Evolutionary conservation across 257 asterid genomes (phyloP).

Genomic region (Fraxinus anomala): DNA sequence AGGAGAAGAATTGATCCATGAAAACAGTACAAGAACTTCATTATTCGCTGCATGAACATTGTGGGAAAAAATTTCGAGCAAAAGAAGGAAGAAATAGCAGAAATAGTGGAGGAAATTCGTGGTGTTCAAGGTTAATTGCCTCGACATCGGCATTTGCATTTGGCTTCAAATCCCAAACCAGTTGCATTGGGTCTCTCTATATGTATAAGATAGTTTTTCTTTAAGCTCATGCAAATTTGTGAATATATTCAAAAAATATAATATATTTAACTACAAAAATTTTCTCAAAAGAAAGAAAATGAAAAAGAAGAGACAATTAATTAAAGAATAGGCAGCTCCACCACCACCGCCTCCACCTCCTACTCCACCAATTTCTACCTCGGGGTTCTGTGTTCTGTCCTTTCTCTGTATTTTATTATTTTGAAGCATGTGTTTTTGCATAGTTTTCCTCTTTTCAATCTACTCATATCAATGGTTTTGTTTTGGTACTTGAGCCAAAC

Average conservation of each 20-base stretch:
- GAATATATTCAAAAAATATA: neutral
- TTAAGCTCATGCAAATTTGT: slow-evolving; percentile 23
- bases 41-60: slow-evolving; percentile 24
- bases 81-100: slow-evolving; percentile 31
- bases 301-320: neutral
- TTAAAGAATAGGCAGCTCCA: slow-evolving; percentile 25
- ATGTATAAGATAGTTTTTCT: slow-evolving; percentile 8
- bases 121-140: slow-evolving; percentile 60
- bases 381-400: slow-evolving; percentile 70
- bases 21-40: slow-evolving; percentile 51
- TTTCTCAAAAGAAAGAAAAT: neutral
- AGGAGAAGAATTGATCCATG: slow-evolving; percentile 59
- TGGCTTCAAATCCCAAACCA: slow-evolving; percentile 59
- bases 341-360: slow-evolving; percentile 22
- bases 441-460: slow-evolving; percentile 65
- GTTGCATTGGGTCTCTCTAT: slow-evolving; percentile 50
- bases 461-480: slow-evolving; percentile 46
- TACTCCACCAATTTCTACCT: slow-evolving; percentile 52
- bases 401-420: slow-evolving; percentile 30
- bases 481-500: slow-evolving; percentile 50
- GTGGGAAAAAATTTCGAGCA: slow-evolving; percentile 28
- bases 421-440: slow-evolving; percentile 64
- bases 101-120: slow-evolving; percentile 30
- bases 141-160: slow-evolving; percentile 73
- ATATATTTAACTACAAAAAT: neutral